A percentile compares a stretch with the other conserved stretches of the same genome.
phyloP scores from a whole-genome alignment of 495 filamentous ascomycete species.

The Hyphodiscus hymeniophilus region DNA sequence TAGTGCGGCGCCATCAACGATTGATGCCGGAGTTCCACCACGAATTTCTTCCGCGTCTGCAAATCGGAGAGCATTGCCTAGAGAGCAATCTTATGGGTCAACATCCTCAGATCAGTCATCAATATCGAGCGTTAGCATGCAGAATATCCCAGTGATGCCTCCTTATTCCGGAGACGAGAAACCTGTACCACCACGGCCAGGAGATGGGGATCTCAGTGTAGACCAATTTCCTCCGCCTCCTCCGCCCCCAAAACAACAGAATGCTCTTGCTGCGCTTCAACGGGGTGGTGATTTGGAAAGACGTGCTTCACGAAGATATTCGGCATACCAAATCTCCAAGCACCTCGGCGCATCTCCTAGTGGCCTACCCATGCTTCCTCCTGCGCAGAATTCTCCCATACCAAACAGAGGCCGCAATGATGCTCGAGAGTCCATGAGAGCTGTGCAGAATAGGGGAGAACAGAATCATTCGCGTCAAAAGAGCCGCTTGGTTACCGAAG shows the following conservation, averaged over 20 bases:
- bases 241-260: slow-evolving; percentile 71
- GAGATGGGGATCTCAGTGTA: slow-evolving; percentile 26
- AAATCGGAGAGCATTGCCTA: slow-evolving; percentile 22
- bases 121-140: slow-evolving; percentile 59
- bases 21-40: slow-evolving; percentile 12
- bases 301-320: slow-evolving; percentile 86
- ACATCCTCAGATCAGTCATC: slow-evolving; percentile 45
- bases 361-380: slow-evolving; percentile 76
- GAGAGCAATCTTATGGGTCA: slow-evolving; percentile 40
- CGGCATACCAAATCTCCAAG: slow-evolving; percentile 90
- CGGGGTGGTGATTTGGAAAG: slow-evolving; percentile 87
- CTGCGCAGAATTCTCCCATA: slow-evolving; percentile 72
- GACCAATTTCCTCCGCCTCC: slow-evolving; percentile 57
- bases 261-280: slow-evolving; percentile 86
- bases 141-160: slow-evolving; percentile 58
- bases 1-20: not conserved
- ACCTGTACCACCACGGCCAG: slow-evolving; percentile 27
- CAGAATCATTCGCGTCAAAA: slow-evolving; percentile 55
- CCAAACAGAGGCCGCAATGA: slow-evolving; percentile 79
- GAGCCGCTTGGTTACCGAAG: slow-evolving; percentile 45
- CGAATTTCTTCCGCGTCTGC: slow-evolving; percentile 18
- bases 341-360: slow-evolving; percentile 74
- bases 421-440: slow-evolving; percentile 83
- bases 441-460: slow-evolving; percentile 72
- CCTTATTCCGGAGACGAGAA: slow-evolving; percentile 53